These are phyloP conservation scores for Talaromyces sp. DNA, from an alignment of 2,329 filamentous ascomycete species.

Conservation along the genomic window DNA sequence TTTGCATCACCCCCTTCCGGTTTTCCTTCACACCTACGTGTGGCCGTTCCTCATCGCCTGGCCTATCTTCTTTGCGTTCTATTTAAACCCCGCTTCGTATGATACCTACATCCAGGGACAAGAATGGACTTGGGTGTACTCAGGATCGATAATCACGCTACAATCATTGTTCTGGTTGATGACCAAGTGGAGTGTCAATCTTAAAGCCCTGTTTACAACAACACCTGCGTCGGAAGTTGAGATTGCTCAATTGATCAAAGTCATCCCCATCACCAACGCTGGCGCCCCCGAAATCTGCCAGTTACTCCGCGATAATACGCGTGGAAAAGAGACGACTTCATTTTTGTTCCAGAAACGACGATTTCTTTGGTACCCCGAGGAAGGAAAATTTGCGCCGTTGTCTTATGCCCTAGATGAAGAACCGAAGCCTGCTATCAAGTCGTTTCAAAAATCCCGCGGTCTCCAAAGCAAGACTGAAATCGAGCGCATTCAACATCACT, in stretches of 20 bases:
- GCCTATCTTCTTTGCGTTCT: constrained; percentile 87
- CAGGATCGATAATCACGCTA: constrained; percentile 78
- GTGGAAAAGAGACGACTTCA: constrained; percentile 71
- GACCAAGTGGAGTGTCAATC: constrained; percentile 94
- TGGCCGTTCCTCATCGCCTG: constrained; percentile 92
- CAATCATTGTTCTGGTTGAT: constrained; percentile 91
- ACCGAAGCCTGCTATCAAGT: constrained; percentile 72
- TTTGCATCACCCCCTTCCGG: constrained; percentile 79
- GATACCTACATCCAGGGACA: constrained; percentile 86
- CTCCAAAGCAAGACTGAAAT: constrained; percentile 72
- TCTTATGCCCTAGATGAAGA: constrained; percentile 79
- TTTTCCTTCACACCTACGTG: constrained; percentile 79
- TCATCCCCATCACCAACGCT: constrained; percentile 85
- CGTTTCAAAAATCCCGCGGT: constrained; percentile 77
- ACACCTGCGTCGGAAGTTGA: constrained; percentile 66
- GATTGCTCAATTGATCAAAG: constrained; percentile 82
- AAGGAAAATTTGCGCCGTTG: constrained; percentile 74
- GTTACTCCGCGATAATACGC: constrained; percentile 70
- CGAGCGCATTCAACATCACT: constrained; percentile 79
- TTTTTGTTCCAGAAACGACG: constrained; percentile 98
- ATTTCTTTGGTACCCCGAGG: constrained; percentile 75
- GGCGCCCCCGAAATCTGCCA: constrained; percentile 84
- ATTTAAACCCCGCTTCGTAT: constrained; percentile 78
- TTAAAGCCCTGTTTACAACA: constrained; percentile 78
- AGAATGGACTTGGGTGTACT: constrained; percentile 98